Evolutionary conservation across 2,329 filamentous ascomycete species (phyloP).

Genomic region (Ilyonectria destructans): DNA sequence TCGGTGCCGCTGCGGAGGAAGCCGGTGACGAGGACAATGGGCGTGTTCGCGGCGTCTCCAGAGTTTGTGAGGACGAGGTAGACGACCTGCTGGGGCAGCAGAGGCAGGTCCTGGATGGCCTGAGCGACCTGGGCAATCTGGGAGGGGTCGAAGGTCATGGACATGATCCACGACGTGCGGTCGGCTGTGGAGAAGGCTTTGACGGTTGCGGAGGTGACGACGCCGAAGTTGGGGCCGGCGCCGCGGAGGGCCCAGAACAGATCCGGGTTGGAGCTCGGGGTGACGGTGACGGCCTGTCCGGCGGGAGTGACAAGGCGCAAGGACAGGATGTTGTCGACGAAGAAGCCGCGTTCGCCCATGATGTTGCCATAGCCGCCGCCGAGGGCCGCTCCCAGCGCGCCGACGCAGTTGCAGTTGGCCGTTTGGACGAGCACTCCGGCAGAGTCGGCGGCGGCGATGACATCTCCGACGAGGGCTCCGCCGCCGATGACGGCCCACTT

Average conservation of each 20-base stretch:
- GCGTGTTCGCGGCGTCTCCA: slow-evolving; percentile 50
- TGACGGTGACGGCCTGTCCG: slow-evolving; percentile 47
- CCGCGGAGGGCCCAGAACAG: slow-evolving; percentile 43
- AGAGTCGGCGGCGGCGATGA: too few relatives aligned
- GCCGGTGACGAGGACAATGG: slow-evolving; percentile 43
- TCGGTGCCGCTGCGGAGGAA: slow-evolving; percentile 52
- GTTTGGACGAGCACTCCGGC: too few relatives aligned
- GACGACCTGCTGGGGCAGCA: slow-evolving; percentile 55
- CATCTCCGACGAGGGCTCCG: too few relatives aligned
- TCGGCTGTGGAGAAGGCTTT: slow-evolving; percentile 56
- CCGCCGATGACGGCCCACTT: too few relatives aligned
- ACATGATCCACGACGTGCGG: slow-evolving; percentile 43
- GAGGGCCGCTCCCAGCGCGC: slow-evolving; percentile 39
- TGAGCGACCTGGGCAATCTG: slow-evolving; percentile 53
- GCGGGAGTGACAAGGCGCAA: slow-evolving; percentile 32
- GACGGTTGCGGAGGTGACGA: slow-evolving; percentile 64
- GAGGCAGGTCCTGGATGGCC: slow-evolving; percentile 55
- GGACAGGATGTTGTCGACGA: slow-evolving; percentile 54
- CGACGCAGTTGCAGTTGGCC: slow-evolving; percentile 27
- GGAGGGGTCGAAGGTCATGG: slow-evolving; percentile 43
- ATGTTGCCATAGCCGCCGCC: slow-evolving; percentile 38
- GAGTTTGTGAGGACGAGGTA: slow-evolving; percentile 49
- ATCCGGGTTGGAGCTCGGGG: slow-evolving; percentile 51
- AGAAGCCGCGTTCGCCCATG: slow-evolving; percentile 31
- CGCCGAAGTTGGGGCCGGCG: slow-evolving; percentile 67